Base-by-base conservation (phyloP, 257 asterid species). In the Thymus quinquecostatus region DNA sequence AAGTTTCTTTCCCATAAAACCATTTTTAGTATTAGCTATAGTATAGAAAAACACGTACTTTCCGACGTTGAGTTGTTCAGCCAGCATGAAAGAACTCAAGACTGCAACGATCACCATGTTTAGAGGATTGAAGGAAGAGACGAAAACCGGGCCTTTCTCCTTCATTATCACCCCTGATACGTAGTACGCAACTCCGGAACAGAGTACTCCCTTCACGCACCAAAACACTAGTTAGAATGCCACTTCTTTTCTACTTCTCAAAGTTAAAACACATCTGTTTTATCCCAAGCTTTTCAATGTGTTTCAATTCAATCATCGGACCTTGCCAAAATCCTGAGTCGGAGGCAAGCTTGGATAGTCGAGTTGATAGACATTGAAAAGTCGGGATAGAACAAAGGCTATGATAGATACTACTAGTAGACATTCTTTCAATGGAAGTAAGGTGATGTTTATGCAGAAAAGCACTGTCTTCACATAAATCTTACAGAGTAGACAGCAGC, bases 31-130 rank as follows among this genome's bases (percentile, higher is more conserved):
- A 43, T 43, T 21, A 21, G 21, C 21, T 21, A 21, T 21, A 21
- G 21, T 21, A 21, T 36, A 36, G 40, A 36, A 6, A 36, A 36
- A 27, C 13, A 71, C 84, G 49, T 79, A 85, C 91, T 83, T 88
- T 63, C 89, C 89, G 11, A 87, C 41, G 72, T 73, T 71, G 45
- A 85, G 40, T 72, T 87, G 84, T 76, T 85, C 88, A 0, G 86
- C 75, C 6, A 87, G 76, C 41, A 87, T 61, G 77, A 87, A 80
- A 12, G 89, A 85, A 58, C 86, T 81, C 73, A 85, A 21, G 1
- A 83, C 63, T 2, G 93, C 93, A 21, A 83, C 87, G 11, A 83
- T 74, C 34, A 87, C 78, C 93, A 87, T 87, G 30, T 74, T 85
- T 34, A 83, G 43, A 57, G 93, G 93, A 70, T 73, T 76, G 59